These are phyloP conservation scores for Aspergillus hancockii DNA, from an alignment of 495 filamentous ascomycete genomes.

Conservation along the genomic window DNA sequence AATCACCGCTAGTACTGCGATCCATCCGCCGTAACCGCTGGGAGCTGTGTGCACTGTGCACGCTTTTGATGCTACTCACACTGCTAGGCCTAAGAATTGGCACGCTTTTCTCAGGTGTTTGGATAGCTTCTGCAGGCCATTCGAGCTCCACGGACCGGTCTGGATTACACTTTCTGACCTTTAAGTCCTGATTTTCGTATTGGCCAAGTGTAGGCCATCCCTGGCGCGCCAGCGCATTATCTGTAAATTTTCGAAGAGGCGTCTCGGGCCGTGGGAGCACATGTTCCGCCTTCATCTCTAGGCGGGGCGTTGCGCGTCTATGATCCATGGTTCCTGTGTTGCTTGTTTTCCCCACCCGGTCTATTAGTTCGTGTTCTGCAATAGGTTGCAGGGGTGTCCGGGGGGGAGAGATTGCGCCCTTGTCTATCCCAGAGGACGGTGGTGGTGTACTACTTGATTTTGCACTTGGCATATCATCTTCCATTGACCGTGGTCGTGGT, in stretches of 20 bases:
- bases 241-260: slow-evolving; percentile 47
- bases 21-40: slow-evolving; percentile 72
- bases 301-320: slow-evolving; percentile 36
- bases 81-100: slow-evolving; percentile 38
- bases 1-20: slow-evolving; percentile 76
- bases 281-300: slow-evolving; percentile 46
- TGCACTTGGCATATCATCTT: slow-evolving; percentile 26
- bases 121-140: slow-evolving; percentile 15
- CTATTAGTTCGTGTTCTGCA: slow-evolving; percentile 40
- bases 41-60: slow-evolving; percentile 15
- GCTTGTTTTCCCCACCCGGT: slow-evolving; percentile 19
- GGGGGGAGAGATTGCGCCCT: slow-evolving; percentile 33
- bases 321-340: slow-evolving; percentile 24
- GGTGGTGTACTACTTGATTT: slow-evolving; percentile 20
- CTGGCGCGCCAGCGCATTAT: slow-evolving; percentile 51
- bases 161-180: slow-evolving; percentile 12
- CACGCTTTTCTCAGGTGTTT: slow-evolving; percentile 38
- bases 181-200: slow-evolving; percentile 21
- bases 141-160: slow-evolving; percentile 4
- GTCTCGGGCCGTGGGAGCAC: slow-evolving; percentile 44
- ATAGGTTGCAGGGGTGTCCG: slow-evolving; percentile 43
- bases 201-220: slow-evolving; percentile 54
- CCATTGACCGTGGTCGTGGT: slow-evolving; percentile 34
- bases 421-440: slow-evolving; percentile 23
- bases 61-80: slow-evolving; percentile 26